Evolutionary conservation across 2,329 filamentous ascomycete genomes (phyloP).

Genomic region (Dryadomyces sulphureus): DNA sequence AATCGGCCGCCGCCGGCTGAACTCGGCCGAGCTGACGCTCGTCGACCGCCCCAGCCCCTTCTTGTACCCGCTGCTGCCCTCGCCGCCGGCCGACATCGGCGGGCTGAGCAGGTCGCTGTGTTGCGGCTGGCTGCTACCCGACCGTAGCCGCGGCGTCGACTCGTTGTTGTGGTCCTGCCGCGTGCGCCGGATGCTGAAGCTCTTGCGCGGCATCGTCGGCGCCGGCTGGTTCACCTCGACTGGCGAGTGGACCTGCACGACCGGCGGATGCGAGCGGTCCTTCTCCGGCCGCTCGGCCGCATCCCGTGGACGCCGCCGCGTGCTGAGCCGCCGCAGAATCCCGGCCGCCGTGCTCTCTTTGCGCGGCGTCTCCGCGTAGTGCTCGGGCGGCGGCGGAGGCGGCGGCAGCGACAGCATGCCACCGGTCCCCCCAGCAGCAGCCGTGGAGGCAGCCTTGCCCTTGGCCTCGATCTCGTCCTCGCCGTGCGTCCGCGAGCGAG

Average conservation of each 20-base stretch:
- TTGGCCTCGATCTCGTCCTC: constrained; percentile 71
- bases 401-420: constrained; percentile 28
- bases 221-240: background rate
- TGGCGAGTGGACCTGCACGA: constrained; percentile 27
- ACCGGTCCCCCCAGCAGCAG: constrained; percentile 21
- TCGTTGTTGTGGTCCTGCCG: constrained; percentile 39
- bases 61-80: constrained; percentile 35
- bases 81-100: constrained; percentile 45
- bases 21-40: constrained; percentile 80
- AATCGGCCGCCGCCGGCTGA: constrained; percentile 44
- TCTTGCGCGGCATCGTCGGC: constrained; percentile 57
- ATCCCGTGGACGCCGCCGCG: constrained; percentile 48
- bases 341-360: constrained; percentile 82
- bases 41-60: constrained; percentile 72
- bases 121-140: constrained; percentile 51
- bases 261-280: constrained; percentile 56
- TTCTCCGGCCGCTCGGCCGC: constrained; percentile 49
- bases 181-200: constrained; percentile 64
- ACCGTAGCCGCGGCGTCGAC: constrained; percentile 29
- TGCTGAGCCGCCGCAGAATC: constrained; percentile 80
- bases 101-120: constrained; percentile 68
- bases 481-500: constrained; percentile 80
- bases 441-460: constrained; percentile 29
- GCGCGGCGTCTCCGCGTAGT: constrained; percentile 47
- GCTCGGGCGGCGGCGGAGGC: too few relatives aligned